These are phyloP conservation scores for Alternaria sp. DNA, from an alignment of 2,329 filamentous ascomycete genomes.

Conservation along the genomic window DNA sequence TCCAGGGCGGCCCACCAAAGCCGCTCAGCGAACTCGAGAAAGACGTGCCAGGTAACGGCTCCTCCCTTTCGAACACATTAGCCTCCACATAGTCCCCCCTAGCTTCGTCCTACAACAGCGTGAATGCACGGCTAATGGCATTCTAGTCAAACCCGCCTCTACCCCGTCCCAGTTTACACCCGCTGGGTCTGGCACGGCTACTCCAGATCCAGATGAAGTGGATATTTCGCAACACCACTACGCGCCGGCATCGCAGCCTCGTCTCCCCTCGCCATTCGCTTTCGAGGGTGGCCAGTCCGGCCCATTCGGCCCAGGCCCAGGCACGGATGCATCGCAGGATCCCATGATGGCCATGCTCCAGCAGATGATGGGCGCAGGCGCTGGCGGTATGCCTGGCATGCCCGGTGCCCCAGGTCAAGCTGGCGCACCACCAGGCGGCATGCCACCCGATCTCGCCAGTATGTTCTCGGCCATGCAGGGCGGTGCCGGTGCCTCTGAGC, in stretches of 20 bases:
- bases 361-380: conserved; percentile 67
- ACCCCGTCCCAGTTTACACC: conserved; percentile 24
- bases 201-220: conserved; percentile 71
- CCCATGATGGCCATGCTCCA: conserved; percentile 78
- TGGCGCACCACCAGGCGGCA: conserved; percentile 37
- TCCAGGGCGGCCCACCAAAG: conserved; percentile 61
- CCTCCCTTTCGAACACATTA: not conserved
- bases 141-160: conserved; percentile 30
- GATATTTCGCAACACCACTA: conserved; percentile 81
- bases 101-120: not conserved
- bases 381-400: conserved; percentile 46
- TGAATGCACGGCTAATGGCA: conserved; percentile 28
- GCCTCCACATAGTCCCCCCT: conserved; percentile 11
- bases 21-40: conserved; percentile 43
- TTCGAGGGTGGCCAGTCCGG: conserved; percentile 34
- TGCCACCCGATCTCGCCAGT: conserved; percentile 52
- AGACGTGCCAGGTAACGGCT: conserved; percentile 43
- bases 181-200: conserved; percentile 36
- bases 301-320: conserved; percentile 27
- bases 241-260: conserved; percentile 58
- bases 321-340: conserved; percentile 56
- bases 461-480: conserved; percentile 56
- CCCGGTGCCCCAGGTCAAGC: conserved; percentile 32
- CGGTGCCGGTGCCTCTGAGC: conserved; percentile 45
- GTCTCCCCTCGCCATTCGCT: conserved; percentile 46